phyloP scores from a whole-genome alignment of 192 early-diverging fungal genomes.

The Rhizophlyctis rosea region DNA sequence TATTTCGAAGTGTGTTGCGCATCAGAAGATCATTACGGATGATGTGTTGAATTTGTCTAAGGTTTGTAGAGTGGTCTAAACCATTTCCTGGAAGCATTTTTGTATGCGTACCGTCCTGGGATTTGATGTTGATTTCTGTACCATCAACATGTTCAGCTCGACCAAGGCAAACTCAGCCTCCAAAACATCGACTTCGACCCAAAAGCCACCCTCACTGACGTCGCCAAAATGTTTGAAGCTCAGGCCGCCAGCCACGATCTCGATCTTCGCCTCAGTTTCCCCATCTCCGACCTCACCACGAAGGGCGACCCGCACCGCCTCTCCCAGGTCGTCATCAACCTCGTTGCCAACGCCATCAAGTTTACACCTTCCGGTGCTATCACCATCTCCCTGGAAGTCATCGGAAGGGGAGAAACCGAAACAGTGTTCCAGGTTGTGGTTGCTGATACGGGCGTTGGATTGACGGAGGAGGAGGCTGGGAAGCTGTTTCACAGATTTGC shows the following conservation, averaged over 20 bases:
- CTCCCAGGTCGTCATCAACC: conserved; percentile 26
- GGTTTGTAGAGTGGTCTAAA: background rate
- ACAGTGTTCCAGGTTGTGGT: conserved; percentile 7
- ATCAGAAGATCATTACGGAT: conserved; percentile 23
- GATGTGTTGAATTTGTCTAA: conserved; percentile 12
- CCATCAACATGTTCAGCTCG: too few species aligned
- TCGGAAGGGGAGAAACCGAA: background rate
- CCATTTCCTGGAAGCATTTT: too few species aligned
- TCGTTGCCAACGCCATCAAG: conserved; percentile 24
- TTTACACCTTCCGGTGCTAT: conserved; percentile 16
- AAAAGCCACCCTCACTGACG: background rate
- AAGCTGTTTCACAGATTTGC: conserved; percentile 29
- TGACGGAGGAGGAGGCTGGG: conserved; percentile 20
- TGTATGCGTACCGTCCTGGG: too few species aligned
- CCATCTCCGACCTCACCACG: conserved; percentile 6
- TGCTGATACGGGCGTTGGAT: conserved; percentile 32
- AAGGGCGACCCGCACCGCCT: conserved; percentile 15
- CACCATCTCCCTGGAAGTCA: conserved; percentile 18
- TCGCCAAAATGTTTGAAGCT: conserved; percentile 18
- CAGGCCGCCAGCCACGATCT: conserved; percentile 12
- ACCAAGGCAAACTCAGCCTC: background rate
- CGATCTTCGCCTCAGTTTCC: conserved; percentile 15
- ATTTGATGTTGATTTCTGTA: too few species aligned
- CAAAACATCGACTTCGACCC: conserved; percentile 3
- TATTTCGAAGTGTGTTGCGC: conserved; percentile 19